Conservation (phyloP, 139 green algal species). For the Astrephomene gubernaculifera region DNA sequence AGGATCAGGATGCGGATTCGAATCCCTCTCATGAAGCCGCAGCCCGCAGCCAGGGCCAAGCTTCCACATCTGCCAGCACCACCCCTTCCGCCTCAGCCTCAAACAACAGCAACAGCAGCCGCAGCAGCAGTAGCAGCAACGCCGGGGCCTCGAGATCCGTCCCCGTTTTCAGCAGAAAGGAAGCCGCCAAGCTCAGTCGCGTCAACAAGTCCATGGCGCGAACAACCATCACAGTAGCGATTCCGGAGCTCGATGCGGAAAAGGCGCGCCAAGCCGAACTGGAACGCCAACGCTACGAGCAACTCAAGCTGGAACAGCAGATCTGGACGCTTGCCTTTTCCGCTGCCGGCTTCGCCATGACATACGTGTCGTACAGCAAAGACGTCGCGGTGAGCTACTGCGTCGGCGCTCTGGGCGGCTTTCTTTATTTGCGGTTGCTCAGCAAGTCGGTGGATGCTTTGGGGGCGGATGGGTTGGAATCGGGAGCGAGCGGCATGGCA, state of each 20-base stretch:
- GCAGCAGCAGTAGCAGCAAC: too few species aligned
- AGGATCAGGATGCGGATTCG: too few species aligned
- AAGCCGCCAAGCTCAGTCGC: constrained; percentile 29
- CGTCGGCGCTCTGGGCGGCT: constrained; percentile 80
- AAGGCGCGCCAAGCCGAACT: constrained; percentile 23
- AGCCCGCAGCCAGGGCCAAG: not conserved
- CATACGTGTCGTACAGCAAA: constrained; percentile 69
- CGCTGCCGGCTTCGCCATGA: constrained; percentile 49
- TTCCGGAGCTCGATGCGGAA: constrained; percentile 27
- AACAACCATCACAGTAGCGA: not conserved
- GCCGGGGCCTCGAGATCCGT: too few species aligned
- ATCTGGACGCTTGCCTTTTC: constrained; percentile 68
- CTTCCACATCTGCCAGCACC: not conserved
- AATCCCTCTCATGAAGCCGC: not conserved
- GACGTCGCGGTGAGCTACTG: constrained; percentile 84
- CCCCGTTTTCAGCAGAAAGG: constrained; percentile 39
- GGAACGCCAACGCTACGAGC: constrained; percentile 70
- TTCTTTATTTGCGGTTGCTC: constrained; percentile 90
- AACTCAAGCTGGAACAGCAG: constrained; percentile 38
- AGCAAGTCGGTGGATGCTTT: constrained; percentile 81
- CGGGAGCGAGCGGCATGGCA: constrained; percentile 33
- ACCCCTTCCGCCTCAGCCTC: not conserved
- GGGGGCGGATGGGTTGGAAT: constrained; percentile 47
- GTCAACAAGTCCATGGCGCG: constrained; percentile 15
- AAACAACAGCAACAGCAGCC: not conserved